Evolutionary conservation across 139 green algal species (phyloP).

Genomic region (Asterochloris erici): DNA sequence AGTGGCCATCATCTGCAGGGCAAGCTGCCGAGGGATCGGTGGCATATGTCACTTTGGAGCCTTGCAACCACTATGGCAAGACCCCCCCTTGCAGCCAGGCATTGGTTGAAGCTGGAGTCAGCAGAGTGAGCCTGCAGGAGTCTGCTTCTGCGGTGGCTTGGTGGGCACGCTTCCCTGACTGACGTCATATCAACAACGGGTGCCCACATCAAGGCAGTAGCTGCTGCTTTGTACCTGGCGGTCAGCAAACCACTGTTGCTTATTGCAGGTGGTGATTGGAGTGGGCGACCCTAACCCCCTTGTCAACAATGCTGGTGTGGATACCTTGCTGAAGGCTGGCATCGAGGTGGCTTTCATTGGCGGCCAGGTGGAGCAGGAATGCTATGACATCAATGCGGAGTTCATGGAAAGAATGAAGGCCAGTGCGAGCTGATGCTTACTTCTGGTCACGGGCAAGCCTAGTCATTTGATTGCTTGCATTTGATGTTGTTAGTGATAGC

Average conservation of each 20-base stretch:
- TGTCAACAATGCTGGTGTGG: slow-evolving; percentile 72
- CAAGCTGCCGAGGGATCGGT: slow-evolving; percentile 74
- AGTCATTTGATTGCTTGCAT: not conserved
- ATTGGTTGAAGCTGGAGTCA: slow-evolving; percentile 80
- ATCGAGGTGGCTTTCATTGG: slow-evolving; percentile 56
- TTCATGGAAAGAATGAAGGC: slow-evolving; percentile 83
- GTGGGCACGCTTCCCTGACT: too few species aligned
- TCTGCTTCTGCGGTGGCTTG: not conserved
- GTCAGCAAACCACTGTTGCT: not conserved
- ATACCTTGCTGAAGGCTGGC: slow-evolving; percentile 61
- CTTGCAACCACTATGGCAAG: slow-evolving; percentile 94
- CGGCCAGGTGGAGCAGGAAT: slow-evolving; percentile 55
- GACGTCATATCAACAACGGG: not conserved
- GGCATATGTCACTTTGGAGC: slow-evolving; percentile 98
- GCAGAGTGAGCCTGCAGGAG: slow-evolving; percentile 36
- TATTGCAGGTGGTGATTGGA: slow-evolving; percentile 79
- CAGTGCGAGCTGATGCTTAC: not conserved
- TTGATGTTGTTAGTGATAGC: not conserved
- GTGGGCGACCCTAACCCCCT: slow-evolving; percentile 87
- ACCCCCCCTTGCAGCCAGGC: slow-evolving; percentile 92
- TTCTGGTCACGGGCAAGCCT: not conserved
- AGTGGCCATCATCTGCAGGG: slow-evolving; percentile 25
- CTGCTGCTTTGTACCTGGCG: not conserved
- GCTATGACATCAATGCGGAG: slow-evolving; percentile 70
- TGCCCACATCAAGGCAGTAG: not conserved